A percentile compares a stretch with the other conserved stretches of the same genome.
Conservation (phyloP, 805 yeast species). For the Candida germanica region DNA sequence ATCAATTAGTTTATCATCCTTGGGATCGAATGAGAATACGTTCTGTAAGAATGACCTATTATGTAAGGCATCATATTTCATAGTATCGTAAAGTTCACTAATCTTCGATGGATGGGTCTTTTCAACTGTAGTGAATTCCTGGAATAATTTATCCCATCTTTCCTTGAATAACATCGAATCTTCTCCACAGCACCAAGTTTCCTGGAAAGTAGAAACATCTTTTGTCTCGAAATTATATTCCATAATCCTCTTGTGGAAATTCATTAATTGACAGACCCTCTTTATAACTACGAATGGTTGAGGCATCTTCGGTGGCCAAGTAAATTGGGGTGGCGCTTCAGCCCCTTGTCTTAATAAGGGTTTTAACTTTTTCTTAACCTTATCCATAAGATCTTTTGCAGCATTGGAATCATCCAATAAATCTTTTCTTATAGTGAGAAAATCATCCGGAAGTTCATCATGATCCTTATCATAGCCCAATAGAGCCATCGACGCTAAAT, state of each 20-base stretch:
- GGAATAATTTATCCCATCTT: slow-evolving; percentile 95
- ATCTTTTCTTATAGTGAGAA: slow-evolving; percentile 81
- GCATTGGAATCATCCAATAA: slow-evolving; percentile 95
- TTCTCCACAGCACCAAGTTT: slow-evolving; percentile 95
- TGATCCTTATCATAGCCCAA: slow-evolving; percentile 58
- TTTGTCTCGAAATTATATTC: slow-evolving; percentile 68
- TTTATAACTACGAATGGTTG: slow-evolving; percentile 93
- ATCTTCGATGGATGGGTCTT: slow-evolving; percentile 97
- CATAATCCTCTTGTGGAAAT: slow-evolving; percentile 82
- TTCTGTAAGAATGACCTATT: slow-evolving; percentile 84
- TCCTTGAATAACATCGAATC: slow-evolving; percentile 88
- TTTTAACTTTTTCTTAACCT: slow-evolving; percentile 93
- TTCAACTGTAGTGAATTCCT: slow-evolving; percentile 87
- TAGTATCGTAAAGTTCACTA: slow-evolving; percentile 93
- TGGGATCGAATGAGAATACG: slow-evolving; percentile 66
- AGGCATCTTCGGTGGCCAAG: slow-evolving; percentile 99
- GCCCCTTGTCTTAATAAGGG: slow-evolving; percentile 93
- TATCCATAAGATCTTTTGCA: slow-evolving; percentile 96
- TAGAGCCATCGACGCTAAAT: slow-evolving; percentile 74
- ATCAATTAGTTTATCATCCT: slow-evolving; percentile 33
- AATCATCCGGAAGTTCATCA: slow-evolving; percentile 63
- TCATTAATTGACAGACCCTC: slow-evolving; percentile 93
- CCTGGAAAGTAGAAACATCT: slow-evolving; percentile 66
- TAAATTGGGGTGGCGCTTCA: slow-evolving; percentile 94
- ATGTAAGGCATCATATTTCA: slow-evolving; percentile 97